Percentiles rank a stretch among this genome's conserved stretches.
Conservation (phyloP, 805 yeast genomes). For the Schwanniomyces yamadae region DNA sequence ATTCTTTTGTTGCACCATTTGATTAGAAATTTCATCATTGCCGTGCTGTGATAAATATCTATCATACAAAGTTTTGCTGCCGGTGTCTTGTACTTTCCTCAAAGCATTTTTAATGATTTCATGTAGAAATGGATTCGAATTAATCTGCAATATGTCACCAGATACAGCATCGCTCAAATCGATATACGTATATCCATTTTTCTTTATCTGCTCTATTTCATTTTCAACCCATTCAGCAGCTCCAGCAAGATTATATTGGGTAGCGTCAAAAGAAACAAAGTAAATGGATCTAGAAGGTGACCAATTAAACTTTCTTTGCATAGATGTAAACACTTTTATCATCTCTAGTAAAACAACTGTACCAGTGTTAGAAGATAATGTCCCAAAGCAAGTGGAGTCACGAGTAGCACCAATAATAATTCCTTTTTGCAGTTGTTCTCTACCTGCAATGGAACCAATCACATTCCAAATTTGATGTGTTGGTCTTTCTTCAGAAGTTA, state of each 20-base stretch:
- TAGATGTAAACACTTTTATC: slow-evolving; percentile 61
- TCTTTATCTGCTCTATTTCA: slow-evolving; percentile 49
- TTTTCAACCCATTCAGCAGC: slow-evolving; percentile 73
- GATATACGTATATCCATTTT: slow-evolving; percentile 66
- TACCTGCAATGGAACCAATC: slow-evolving; percentile 72
- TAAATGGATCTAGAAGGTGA: slow-evolving; percentile 77
- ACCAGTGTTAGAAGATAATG: slow-evolving; percentile 69
- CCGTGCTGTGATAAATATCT: slow-evolving; percentile 22
- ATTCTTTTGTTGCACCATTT: slow-evolving; percentile 51
- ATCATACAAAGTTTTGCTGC: slow-evolving; percentile 21
- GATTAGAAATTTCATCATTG: slow-evolving; percentile 26
- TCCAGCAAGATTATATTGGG: slow-evolving; percentile 80
- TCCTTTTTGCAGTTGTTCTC: slow-evolving; percentile 73
- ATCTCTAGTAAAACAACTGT: slow-evolving; percentile 71
- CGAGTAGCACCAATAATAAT: slow-evolving; percentile 80
- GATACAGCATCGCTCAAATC: slow-evolving; percentile 70
- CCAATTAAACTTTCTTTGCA: slow-evolving; percentile 72
- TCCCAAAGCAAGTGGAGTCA: slow-evolving; percentile 77
- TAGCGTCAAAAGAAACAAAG: slow-evolving; percentile 82
- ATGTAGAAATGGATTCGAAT: slow-evolving; percentile 65
- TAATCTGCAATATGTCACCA: slow-evolving; percentile 52
- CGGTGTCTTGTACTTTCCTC: slow-evolving; percentile 18
- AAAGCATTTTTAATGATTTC: slow-evolving; percentile 46
- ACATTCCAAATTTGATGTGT: slow-evolving; percentile 77
- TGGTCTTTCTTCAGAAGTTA: slow-evolving; percentile 43